Evolutionary conservation across 2,329 filamentous ascomycete genomes (phyloP), one percentile per base, ranked within the genome.

Genomic region (Colletotrichum abscissum): DNA sequence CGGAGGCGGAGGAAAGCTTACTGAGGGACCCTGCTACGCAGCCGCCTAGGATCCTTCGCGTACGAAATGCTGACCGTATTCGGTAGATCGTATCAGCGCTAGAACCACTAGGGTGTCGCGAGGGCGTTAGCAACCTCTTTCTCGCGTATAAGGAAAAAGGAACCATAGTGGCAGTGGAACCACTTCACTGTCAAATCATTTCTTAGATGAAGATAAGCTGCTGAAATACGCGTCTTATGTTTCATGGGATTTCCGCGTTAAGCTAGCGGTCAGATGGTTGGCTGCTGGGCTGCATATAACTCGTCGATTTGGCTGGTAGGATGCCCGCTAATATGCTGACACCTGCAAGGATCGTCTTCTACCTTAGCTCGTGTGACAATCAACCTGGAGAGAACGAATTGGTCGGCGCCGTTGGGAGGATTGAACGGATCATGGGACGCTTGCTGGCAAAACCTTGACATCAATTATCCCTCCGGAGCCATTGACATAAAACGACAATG

Each of bases 51-150:
- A 28, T 26, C 22, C 28, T 72, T n/a, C 56, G 26, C n/a, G 28
- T 9, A 14, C 69, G 24, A 68, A 57, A 35, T 67, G 59, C 57
- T 57, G 16, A 62, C 68, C 22, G 2, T 38, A 26, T 52, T 35
- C 26, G 63, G 57, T 28, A 63, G 22, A 57, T 38, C 59, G 6
- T 28, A 55, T 70, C 54, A 60, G 52, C 67, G 55, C 63, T 67
- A 62, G 33, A 30, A 14, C 38, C 26, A 42, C 6, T 42, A 42
- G 38, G 16, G 38, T 42, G 5, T 19, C 14, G 38, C 38, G 38
- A 42, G 38, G 38, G 38, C 38, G 38, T 42, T 19, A 42, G 38
- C 38, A 42, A 42, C 28, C 52, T 58, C 11, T 22, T 49, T 22
- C 42, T 49, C 19, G 42, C 19, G 7, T n/a, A 9, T 11, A 49